Evolutionary conservation across 139 green algal genomes (phyloP).

Genomic region (Chlamydomonas urium): DNA sequence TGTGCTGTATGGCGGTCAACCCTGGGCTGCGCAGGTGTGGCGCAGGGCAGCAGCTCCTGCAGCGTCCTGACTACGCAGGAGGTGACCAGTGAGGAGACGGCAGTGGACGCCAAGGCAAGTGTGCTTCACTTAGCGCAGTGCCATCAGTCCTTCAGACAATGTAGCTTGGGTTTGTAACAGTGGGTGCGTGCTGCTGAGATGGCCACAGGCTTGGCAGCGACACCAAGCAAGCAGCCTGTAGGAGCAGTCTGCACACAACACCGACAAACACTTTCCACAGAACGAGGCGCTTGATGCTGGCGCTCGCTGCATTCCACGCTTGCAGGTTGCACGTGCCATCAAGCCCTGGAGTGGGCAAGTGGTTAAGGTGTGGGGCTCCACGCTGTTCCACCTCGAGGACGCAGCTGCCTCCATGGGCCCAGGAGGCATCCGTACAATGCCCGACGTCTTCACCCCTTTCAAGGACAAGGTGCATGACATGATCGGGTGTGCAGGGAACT

Average conservation of each 20-base stretch:
- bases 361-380: conserved; percentile 64
- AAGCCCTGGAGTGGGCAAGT: conserved; percentile 25
- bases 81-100: conserved; percentile 72
- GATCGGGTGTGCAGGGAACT: no score
- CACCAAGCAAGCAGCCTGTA: no score
- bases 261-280: no score
- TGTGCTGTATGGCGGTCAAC: no score
- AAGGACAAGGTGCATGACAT: conserved; percentile 62
- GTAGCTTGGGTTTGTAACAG: no score
- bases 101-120: conserved; percentile 55
- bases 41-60: neutral
- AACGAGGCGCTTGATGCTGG: no score
- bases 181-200: no score
- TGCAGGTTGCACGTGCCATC: conserved; percentile 10
- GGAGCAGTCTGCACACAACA: no score
- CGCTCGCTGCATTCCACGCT: no score
- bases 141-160: neutral
- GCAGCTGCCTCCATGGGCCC: conserved; percentile 29
- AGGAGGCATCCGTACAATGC: conserved; percentile 27
- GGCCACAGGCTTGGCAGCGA: no score
- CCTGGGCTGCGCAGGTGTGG: conserved; percentile 22
- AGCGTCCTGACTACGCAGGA: conserved; percentile 71
- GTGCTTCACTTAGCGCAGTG: conserved; percentile 5
- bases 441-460: conserved; percentile 93
- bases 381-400: conserved; percentile 89